A percentile compares a stretch with the other conserved stretches of the same genome.
Evolutionary conservation across 2,329 filamentous ascomycete species (phyloP).

Genomic region (Mollisia scopiformis): DNA sequence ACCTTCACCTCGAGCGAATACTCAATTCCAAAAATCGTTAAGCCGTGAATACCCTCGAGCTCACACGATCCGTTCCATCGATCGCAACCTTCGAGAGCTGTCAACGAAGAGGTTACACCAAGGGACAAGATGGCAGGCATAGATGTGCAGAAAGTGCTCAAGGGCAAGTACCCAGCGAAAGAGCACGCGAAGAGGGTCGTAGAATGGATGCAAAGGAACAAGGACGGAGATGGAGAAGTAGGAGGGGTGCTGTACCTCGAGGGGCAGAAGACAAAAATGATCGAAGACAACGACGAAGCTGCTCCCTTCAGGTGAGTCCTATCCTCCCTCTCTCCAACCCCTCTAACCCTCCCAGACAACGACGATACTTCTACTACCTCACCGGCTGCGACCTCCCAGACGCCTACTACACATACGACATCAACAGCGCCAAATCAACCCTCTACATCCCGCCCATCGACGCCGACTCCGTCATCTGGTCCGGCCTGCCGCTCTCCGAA

Average conservation of each 20-base stretch:
- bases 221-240: slow-evolving; percentile 63
- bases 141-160: slow-evolving; percentile 45
- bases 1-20: background rate
- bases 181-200: slow-evolving; percentile 83
- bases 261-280: slow-evolving; percentile 76
- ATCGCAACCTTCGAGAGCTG: background rate
- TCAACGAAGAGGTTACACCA: background rate
- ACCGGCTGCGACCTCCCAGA: slow-evolving; percentile 83
- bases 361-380: slow-evolving; percentile 93
- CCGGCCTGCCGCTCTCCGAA: slow-evolving; percentile 77
- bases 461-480: slow-evolving; percentile 91
- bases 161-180: slow-evolving; percentile 80
- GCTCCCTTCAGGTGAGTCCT: slow-evolving; percentile 72
- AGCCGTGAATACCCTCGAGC: background rate
- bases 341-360: slow-evolving; percentile 75
- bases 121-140: slow-evolving; percentile 6
- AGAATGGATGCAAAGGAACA: slow-evolving; percentile 70
- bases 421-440: slow-evolving; percentile 71
- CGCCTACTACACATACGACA: slow-evolving; percentile 80
- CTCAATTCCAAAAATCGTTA: background rate
- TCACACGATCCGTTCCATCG: background rate
- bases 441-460: slow-evolving; percentile 91
- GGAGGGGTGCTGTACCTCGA: slow-evolving; percentile 86
- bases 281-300: slow-evolving; percentile 87
- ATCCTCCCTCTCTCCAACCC: too few relatives aligned